Evolutionary conservation across 2,329 filamentous ascomycete species (phyloP).

Genomic region (Drechslerella coelobrocha): DNA sequence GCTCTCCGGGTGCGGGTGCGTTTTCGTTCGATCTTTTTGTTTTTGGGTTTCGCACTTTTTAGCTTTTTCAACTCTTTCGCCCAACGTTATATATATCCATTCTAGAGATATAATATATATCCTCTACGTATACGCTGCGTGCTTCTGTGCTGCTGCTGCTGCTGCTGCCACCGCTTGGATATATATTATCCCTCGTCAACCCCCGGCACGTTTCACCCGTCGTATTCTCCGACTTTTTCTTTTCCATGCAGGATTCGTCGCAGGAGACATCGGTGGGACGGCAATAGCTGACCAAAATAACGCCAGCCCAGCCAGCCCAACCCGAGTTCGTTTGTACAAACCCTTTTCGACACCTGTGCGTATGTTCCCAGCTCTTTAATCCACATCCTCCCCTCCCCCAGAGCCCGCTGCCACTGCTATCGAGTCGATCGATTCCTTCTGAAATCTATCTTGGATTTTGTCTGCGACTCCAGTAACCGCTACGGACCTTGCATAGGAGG

Average conservation of each 20-base stretch:
- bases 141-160: neutral
- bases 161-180: neutral
- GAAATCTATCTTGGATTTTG: slow-evolving; percentile 44
- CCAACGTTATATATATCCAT: slow-evolving; percentile 9
- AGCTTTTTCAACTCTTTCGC: slow-evolving; percentile 7
- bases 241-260: slow-evolving; percentile 37
- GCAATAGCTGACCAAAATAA: slow-evolving; percentile 37
- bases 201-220: slow-evolving; percentile 41
- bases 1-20: slow-evolving; percentile 29
- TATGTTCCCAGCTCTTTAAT: slow-evolving; percentile 32
- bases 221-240: slow-evolving; percentile 27
- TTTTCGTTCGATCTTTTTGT: slow-evolving; percentile 30
- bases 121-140: neutral
- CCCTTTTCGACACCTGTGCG: neutral
- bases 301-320: neutral
- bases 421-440: slow-evolving; percentile 26
- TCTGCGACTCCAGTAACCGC: slow-evolving; percentile 23
- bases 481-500: slow-evolving; percentile 41
- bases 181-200: slow-evolving; percentile 6
- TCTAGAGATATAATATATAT: neutral
- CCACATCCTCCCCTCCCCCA: slow-evolving; percentile 12
- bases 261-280: slow-evolving; percentile 42
- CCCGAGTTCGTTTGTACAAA: neutral
- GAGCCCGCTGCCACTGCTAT: slow-evolving; percentile 14
- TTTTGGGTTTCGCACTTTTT: slow-evolving; percentile 39